Conservation (phyloP, 1,284 basidiomycete species). For the Coniferiporia weirii region DNA sequence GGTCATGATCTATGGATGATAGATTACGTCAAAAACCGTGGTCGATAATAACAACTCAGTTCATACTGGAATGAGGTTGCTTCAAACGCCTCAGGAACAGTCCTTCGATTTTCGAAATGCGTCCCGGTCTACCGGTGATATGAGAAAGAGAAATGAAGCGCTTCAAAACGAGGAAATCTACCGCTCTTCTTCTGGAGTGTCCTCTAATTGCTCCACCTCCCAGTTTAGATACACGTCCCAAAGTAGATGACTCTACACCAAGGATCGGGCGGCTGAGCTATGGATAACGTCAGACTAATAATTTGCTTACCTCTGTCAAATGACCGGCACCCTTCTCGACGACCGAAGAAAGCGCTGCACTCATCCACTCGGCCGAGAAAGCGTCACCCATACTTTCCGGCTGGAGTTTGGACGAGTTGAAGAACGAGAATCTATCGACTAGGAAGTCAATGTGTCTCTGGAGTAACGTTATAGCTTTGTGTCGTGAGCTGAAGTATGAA, state of each 20-base stretch:
- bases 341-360: constrained; percentile 47
- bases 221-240: constrained; percentile 75
- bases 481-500: background rate
- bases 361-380: constrained; percentile 58
- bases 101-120: constrained; percentile 43
- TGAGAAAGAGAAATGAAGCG: background rate
- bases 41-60: constrained; percentile 3
- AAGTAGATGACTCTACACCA: constrained; percentile 55
- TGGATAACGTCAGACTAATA: background rate
- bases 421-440: constrained; percentile 47
- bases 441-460: constrained; percentile 68
- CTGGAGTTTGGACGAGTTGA: constrained; percentile 36
- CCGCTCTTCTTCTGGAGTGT: constrained; percentile 41
- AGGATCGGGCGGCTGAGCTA: background rate
- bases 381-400: constrained; percentile 46
- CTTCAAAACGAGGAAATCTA: constrained; percentile 25
- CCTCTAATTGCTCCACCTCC: constrained; percentile 61
- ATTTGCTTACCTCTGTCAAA: constrained; percentile 45
- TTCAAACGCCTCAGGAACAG: constrained; percentile 53
- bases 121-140: constrained; percentile 28
- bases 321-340: constrained; percentile 57
- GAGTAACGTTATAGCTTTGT: constrained; percentile 65
- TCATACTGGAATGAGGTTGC: constrained; percentile 65
- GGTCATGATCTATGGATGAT: constrained; percentile 47
- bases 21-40: constrained; percentile 23